Evolutionary conservation across 78 protist genomes (phyloP).

Genomic region (Speleostelium caveatum): DNA sequence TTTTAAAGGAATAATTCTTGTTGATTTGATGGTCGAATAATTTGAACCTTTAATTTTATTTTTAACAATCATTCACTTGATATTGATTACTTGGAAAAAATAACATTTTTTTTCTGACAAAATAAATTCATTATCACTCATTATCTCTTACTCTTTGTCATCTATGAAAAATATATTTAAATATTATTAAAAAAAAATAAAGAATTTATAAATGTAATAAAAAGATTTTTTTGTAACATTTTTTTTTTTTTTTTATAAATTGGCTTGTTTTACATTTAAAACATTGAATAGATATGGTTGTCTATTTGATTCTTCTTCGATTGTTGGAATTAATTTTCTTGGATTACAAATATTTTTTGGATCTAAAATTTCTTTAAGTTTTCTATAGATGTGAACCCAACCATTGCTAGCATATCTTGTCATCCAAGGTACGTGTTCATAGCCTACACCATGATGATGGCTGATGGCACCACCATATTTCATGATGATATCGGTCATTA

Average conservation of each 20-base stretch:
- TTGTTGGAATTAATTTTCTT: conserved; percentile 64
- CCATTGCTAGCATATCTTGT: conserved; percentile 57
- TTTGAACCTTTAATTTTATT: too few relatives aligned
- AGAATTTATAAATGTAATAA: too few relatives aligned
- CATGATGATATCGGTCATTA: conserved; percentile 81
- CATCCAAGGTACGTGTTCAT: conserved; percentile 84
- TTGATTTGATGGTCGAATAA: too few relatives aligned
- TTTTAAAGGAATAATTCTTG: too few relatives aligned
- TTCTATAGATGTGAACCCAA: conserved; percentile 53
- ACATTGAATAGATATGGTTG: conserved; percentile 53
- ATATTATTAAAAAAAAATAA: too few relatives aligned
- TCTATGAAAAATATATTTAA: too few relatives aligned
- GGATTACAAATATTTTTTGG: conserved; percentile 85
- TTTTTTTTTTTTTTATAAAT: conserved; percentile 48
- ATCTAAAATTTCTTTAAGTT: conserved; percentile 76
- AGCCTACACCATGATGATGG: conserved; percentile 92
- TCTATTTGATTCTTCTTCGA: conserved; percentile 51
- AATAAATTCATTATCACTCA: too few relatives aligned
- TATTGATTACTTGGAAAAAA: too few relatives aligned
- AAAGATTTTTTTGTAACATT: too few relatives aligned
- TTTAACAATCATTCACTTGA: too few relatives aligned
- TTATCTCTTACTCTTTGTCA: too few relatives aligned
- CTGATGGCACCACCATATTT: conserved; percentile 84
- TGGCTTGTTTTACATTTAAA: conserved; percentile 61
- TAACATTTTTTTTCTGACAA: too few relatives aligned